phyloP scores from a whole-genome alignment of 202 grass and related monocot genomes.

The Schoenoplectus triqueter region DNA sequence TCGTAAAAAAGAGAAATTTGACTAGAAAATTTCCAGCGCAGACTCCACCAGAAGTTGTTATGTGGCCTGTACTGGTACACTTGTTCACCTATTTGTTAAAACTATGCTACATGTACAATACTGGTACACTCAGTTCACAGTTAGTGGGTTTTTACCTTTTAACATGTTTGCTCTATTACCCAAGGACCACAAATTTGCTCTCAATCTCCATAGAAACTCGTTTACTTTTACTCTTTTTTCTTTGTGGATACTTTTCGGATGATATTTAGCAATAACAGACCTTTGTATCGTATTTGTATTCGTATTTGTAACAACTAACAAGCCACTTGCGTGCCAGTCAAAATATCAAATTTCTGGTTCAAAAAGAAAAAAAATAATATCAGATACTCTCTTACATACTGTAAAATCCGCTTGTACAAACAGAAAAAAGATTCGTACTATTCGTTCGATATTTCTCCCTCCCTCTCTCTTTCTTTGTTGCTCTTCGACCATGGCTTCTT shows the following conservation, averaged over 20 bases:
- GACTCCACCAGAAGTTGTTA: background rate
- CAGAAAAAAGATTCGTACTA: background rate
- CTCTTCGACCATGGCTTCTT: conserved; percentile 29
- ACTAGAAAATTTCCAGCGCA: background rate
- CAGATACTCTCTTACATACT: background rate
- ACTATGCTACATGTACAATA: background rate
- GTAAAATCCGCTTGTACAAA: background rate
- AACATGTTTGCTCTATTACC: background rate
- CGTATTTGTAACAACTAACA: background rate
- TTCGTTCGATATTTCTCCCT: background rate
- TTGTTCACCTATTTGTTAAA: background rate
- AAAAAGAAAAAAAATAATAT: background rate
- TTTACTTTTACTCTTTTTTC: background rate
- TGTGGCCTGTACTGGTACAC: background rate
- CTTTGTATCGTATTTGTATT: background rate
- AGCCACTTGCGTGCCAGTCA: background rate
- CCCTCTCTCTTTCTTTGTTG: background rate
- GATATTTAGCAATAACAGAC: background rate
- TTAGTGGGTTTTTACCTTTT: too few species aligned
- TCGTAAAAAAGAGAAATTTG: background rate
- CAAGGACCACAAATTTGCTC: too few species aligned
- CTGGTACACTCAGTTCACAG: background rate
- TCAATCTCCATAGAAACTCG: background rate
- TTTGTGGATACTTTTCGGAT: background rate
- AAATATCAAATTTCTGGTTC: background rate